Evolutionary conservation across 2,329 filamentous ascomycete species (phyloP), one percentile per base, ranked within the genome.

Genomic region (Epichloe aotearoae): DNA sequence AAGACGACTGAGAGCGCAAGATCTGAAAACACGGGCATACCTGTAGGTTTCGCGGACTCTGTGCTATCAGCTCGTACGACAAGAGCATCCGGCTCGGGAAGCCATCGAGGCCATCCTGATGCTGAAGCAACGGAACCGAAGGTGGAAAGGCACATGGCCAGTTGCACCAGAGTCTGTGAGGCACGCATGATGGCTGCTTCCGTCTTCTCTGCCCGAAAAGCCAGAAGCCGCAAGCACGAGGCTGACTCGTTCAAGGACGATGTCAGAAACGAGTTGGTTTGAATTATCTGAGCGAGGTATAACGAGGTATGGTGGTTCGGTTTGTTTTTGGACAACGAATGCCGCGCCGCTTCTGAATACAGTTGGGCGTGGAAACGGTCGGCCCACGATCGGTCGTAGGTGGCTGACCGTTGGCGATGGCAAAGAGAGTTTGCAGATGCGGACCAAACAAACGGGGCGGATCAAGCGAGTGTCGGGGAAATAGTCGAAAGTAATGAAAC

Each of bases 81-180:
- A 37, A 83, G 61, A 14, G 73, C 61, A 55, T 80, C 73, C 37
- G 73, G 46, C 12, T 75, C 70, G 17, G 77, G 77, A 38, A 81
- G 65, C 72, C 74, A 80, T 54, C 63, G 65, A 19, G 77, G 73
- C 78, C 77, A 81, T 51, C 73, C 77, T 50, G 75, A 70, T n/a
- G 72, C 71, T 20, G 75, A 71, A 14, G 72, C 71, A 26, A 77
- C 56, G 15, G 73, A 69, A 8, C 74, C 65, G 49, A 80, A 64
- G 34, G 78, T 72, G 42, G 66, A 65, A 15, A 82, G 68, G 56
- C 79, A 68, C 50, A 75, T 56, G 48, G 76, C 71, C 57, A 77
- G 60, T 43, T 73, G 70, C 61, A 72, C 63, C 50, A 77, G 58
- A 47, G 69, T 68, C 46, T 64, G 64, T 55, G 72, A 65, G 55